These are phyloP conservation scores for Pezicula rhizophila DNA, from an alignment of 2,329 filamentous ascomycete genomes.

Conservation along the genomic window DNA sequence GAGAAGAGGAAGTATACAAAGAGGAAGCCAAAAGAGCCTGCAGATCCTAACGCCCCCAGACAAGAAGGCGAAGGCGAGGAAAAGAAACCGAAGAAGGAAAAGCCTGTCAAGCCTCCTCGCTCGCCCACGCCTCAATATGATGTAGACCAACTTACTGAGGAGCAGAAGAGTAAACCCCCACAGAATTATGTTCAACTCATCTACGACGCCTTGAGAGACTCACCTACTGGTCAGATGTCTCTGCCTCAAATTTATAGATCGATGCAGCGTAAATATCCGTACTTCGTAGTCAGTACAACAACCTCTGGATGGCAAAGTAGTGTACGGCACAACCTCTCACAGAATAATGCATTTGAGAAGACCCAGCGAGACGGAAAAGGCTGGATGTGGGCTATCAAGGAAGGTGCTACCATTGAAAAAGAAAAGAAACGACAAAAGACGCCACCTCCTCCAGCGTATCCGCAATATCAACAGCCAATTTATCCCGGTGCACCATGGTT, in stretches of 20 bases:
- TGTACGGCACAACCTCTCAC: constrained; percentile 55
- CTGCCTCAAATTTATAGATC: constrained; percentile 55
- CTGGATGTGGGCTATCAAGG: constrained; percentile 49
- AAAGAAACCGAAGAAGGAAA: constrained; percentile 41
- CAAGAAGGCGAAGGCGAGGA: constrained; percentile 48
- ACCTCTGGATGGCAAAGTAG: constrained; percentile 56
- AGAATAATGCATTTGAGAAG: constrained; percentile 49
- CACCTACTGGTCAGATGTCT: constrained; percentile 43
- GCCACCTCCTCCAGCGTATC: constrained; percentile 33
- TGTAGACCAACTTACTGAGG: constrained; percentile 56
- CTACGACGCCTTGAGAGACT: constrained; percentile 47
- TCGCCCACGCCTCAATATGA: constrained; percentile 49
- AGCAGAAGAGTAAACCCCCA: constrained; percentile 63
- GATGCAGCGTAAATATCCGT: constrained; percentile 51
- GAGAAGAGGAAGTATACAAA: constrained; percentile 65
- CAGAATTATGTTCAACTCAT: constrained; percentile 53
- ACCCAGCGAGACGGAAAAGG: constrained; percentile 48
- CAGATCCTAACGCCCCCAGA: constrained; percentile 35
- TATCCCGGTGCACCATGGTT: constrained; percentile 18
- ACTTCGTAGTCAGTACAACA: constrained; percentile 45
- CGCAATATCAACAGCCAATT: constrained; percentile 22
- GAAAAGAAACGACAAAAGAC: constrained; percentile 39
- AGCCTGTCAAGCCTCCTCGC: constrained; percentile 30
- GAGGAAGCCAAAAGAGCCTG: constrained; percentile 46
- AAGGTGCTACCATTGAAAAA: constrained; percentile 48